Base-by-base conservation (phyloP, 2,329 filamentous ascomycete species). In the Venturia pyrina region DNA sequence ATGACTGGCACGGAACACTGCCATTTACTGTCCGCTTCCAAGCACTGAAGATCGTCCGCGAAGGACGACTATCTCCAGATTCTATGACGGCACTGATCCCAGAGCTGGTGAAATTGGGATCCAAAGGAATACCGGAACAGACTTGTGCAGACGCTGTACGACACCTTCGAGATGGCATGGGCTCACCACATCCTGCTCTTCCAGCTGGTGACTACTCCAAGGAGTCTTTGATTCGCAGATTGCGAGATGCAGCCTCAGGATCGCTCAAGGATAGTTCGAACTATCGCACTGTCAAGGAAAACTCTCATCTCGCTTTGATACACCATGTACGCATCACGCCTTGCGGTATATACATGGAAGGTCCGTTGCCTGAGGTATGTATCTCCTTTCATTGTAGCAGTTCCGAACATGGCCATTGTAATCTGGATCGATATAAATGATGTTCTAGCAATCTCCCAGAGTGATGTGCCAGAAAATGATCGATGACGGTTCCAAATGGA, bases 361-460 rank as follows among this genome's bases (percentile, higher is more conserved):
- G 81, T 0, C 81, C 81, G 3, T 77, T 78, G 24, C 77, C 83
- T 0, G 89, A 91, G 72, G 83, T 56, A 40, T 19, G 59, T 11
- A 1, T 57, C 21, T 57, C 53, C 37, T 40, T 40, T 40, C 37
- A 5, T 40, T 40, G 37, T 40, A 7, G 7, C 37, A 40, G n/a
- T 17, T 19, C 6, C 44, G 7, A 21, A 48, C 19, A n/a, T 11
- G 28, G 28, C 28, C 28, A 28, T 28, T 28, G 28, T 28, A 28
- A 28, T 28, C 28, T 28, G 28, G 28, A 28, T 28, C 28, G 28
- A 28, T 28, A 28, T 28, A 28, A 4, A 28, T 28, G 4, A 28
- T 28, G 28, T 28, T 28, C 28, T 28, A 28, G 28, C 28, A 28
- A 28, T 28, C 28, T 28, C 4, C 4, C 28, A 28, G 4, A 28